Percentiles rank a stretch among this genome's conserved stretches.
phyloP scores from a whole-genome alignment of 306 rosid species.

The Acacia confusa region DNA sequence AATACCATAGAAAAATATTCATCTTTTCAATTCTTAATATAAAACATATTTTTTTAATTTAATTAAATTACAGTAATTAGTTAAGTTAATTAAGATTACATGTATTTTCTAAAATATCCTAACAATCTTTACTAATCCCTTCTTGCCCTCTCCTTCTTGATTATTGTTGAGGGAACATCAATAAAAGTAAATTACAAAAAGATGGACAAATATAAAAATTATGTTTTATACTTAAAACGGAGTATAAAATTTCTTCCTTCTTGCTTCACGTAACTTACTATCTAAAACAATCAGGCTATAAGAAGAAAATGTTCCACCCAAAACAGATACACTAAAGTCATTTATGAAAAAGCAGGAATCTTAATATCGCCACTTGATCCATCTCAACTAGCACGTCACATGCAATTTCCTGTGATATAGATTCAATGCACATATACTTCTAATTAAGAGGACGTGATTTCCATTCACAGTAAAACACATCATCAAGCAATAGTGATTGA shows the following conservation, averaged over 20 bases:
- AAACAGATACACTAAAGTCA: not conserved
- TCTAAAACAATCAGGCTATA: not conserved
- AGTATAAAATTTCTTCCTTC: not conserved
- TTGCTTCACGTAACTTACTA: not conserved
- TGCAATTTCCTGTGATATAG: conserved; percentile 3
- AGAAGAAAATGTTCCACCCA: not conserved
- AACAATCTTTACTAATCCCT: too few relatives aligned
- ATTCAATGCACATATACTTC: conserved; percentile 16
- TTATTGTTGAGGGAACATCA: too few relatives aligned
- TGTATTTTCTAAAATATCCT: too few relatives aligned
- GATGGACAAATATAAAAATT: too few relatives aligned
- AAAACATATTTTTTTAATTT: too few relatives aligned
- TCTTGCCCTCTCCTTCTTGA: too few relatives aligned
- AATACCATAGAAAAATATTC: not conserved
- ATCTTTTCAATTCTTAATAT: too few relatives aligned
- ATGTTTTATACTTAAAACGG: too few relatives aligned
- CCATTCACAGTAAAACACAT: not conserved
- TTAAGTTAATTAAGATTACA: too few relatives aligned
- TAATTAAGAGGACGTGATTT: not conserved
- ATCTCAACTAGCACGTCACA: conserved; percentile 26
- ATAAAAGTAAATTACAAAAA: too few relatives aligned
- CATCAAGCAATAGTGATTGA: not conserved
- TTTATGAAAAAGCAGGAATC: not conserved
- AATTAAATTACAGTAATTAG: too few relatives aligned
- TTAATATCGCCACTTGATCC: conserved; percentile 13